Percentiles rank a stretch among this genome's conserved stretches.
Conservation (phyloP, 192 early-diverging fungal genomes). For the Coemansia sp. region DNA sequence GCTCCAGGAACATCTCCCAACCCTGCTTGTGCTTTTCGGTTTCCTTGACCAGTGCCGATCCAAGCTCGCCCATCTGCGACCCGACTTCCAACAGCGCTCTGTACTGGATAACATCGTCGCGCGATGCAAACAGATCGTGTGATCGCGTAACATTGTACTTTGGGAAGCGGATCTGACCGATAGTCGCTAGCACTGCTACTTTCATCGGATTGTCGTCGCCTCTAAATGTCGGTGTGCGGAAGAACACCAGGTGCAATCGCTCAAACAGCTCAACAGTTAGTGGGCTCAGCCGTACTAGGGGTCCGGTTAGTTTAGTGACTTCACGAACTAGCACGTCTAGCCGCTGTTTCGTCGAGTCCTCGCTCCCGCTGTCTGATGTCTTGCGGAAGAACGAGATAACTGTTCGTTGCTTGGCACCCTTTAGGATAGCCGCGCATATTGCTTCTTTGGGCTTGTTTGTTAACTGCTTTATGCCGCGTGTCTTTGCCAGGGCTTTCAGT, state of each 20-base stretch:
- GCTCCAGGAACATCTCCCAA: conserved; percentile 32
- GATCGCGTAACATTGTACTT: conserved; percentile 39
- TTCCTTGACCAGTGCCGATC: conserved; percentile 23
- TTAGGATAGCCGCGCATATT: conserved; percentile 29
- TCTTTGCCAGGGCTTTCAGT: conserved; percentile 36
- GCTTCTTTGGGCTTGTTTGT: conserved; percentile 32
- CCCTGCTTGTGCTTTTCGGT: conserved; percentile 38
- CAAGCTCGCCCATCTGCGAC: conserved; percentile 34
- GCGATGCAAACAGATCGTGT: conserved; percentile 37
- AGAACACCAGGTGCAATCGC: conserved; percentile 54
- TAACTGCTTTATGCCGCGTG: conserved; percentile 43
- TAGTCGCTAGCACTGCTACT: conserved; percentile 26
- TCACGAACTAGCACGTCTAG: conserved; percentile 17
- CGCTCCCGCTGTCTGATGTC: not conserved
- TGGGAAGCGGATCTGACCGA: conserved; percentile 48
- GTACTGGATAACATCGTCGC: conserved; percentile 43
- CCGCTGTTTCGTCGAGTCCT: conserved; percentile 20
- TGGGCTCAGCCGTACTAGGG: conserved; percentile 33
- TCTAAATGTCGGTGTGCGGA: conserved; percentile 31
- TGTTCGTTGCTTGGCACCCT: conserved; percentile 42
- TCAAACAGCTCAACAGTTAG: conserved; percentile 40
- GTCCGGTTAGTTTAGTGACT: conserved; percentile 30
- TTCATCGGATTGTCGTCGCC: conserved; percentile 44
- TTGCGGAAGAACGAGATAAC: conserved; percentile 47
- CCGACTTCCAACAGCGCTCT: conserved; percentile 30